These are phyloP conservation scores for Aspergillus ostianus DNA, from an alignment of 495 filamentous ascomycete genomes.

Conservation along the genomic window DNA sequence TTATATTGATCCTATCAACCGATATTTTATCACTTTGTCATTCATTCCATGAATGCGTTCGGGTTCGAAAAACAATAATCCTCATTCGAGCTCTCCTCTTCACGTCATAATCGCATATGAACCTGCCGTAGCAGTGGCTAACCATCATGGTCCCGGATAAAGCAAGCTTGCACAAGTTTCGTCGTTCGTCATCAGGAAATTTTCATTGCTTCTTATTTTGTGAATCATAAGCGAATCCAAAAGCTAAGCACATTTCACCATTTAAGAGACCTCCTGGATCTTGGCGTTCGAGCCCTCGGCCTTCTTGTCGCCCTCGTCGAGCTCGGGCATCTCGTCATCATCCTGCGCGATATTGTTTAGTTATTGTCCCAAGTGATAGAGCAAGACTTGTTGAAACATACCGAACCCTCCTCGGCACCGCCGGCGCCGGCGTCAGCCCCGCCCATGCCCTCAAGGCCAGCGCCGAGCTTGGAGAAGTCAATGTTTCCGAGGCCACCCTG, in stretches of 20 bases:
- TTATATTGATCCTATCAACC: not conserved
- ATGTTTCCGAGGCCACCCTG: constrained; percentile 65
- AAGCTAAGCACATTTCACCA: not conserved
- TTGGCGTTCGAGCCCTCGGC: constrained; percentile 42
- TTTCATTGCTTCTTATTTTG: constrained; percentile 4
- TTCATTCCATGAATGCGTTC: not conserved
- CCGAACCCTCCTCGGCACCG: constrained; percentile 55
- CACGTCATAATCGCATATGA: not conserved
- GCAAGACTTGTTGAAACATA: constrained; percentile 27
- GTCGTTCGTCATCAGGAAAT: not conserved
- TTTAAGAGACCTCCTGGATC: constrained; percentile 59
- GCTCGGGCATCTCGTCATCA: constrained; percentile 63
- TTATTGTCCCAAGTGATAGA: constrained; percentile 6
- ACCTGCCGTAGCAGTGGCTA: not conserved
- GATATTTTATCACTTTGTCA: not conserved
- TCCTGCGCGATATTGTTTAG: constrained; percentile 29
- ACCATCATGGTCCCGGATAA: not conserved
- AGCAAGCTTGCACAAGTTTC: not conserved
- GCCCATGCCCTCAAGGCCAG: constrained; percentile 41
- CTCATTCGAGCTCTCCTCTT: not conserved
- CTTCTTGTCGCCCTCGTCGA: constrained; percentile 49
- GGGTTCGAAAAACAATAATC: not conserved
- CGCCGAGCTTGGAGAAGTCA: constrained; percentile 91
- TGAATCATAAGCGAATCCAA: not conserved
- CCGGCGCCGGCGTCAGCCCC: constrained; percentile 48